Evolutionary conservation across 257 asterid genomes (phyloP), one percentile per base, ranked within the genome.

Genomic region (Thymus mandschuricus): DNA sequence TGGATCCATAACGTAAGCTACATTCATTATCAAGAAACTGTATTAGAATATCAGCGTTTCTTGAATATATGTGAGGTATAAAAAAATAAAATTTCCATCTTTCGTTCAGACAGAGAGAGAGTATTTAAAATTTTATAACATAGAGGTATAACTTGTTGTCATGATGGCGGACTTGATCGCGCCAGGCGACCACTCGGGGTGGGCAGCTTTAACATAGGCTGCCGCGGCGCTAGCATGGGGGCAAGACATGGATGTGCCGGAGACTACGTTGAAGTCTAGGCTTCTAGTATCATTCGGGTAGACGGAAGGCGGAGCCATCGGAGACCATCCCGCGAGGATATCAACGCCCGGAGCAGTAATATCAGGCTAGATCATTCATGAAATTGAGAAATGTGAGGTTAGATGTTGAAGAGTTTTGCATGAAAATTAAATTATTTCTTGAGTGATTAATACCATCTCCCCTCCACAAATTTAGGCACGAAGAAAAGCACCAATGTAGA

Each of bases 201-300:
- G 83, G 10, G 40, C 72, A 21, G 88, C 73, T 71, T 83, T 83
- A 29, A 83, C 78, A 46, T 80, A 80, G 45, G 88, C 88, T 10
- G 83, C 80, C 3, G 85, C 63, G 0, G 70, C 88, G 28, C 70
- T 73, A 4, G 76, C 84, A 56, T 78, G 85, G 29, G 88, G 85
- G 71, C 82, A 73, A 13, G 84, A 68, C 85, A 83, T 81, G 64
- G 88, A 83, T 29, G 88, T 83, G 65, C 84, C 86, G 0, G 86
- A 82, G 6, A 79, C 29, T 30, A 79, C 67, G 35, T 79, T 82
- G 78, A 60, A 82, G 73, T 27, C 21, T 4, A 69, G 13, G 40
- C 59, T 48, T 51, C 81, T 69, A 3, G 55, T 69, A 10, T 82
- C 82, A 1, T 13, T 45, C 4, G 55, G 34, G 30, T 38, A 71